Conservation (phyloP, 2,329 filamentous ascomycete species). For the Ophiocordyceps sinensis region DNA sequence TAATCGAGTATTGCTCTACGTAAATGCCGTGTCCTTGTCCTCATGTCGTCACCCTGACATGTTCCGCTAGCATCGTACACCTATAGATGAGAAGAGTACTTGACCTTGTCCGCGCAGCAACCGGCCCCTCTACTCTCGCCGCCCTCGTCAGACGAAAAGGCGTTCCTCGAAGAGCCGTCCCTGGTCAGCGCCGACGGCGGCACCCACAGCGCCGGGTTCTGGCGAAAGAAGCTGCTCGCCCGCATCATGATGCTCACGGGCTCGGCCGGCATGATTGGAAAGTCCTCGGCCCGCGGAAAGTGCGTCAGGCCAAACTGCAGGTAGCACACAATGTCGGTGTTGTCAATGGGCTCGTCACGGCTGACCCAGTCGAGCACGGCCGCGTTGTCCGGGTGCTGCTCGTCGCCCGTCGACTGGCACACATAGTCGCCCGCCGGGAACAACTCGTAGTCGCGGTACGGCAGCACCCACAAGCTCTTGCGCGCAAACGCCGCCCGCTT, state of each 20-base stretch:
- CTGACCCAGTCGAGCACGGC: slow-evolving; percentile 30
- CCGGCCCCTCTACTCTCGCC: background rate
- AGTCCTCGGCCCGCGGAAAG: slow-evolving; percentile 49
- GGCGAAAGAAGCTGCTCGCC: slow-evolving; percentile 36
- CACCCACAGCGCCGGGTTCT: slow-evolving; percentile 36
- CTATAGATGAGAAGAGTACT: slow-evolving; percentile 8
- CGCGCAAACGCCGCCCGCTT: slow-evolving; percentile 25
- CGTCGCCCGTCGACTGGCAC: slow-evolving; percentile 28
- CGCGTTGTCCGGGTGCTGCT: slow-evolving; percentile 8
- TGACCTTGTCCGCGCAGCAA: slow-evolving; percentile 4
- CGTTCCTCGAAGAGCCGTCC: slow-evolving; percentile 7
- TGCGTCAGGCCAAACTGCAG: slow-evolving; percentile 41
- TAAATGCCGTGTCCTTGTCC: no score
- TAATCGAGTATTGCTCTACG: no score
- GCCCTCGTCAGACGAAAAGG: slow-evolving; percentile 3
- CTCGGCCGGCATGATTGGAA: slow-evolving; percentile 55
- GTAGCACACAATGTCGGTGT: slow-evolving; percentile 37
- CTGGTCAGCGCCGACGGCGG: slow-evolving; percentile 26
- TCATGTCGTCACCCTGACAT: no score
- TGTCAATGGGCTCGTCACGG: slow-evolving; percentile 31
- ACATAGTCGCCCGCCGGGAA: slow-evolving; percentile 28
- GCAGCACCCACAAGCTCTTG: slow-evolving; percentile 28
- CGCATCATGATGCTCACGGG: slow-evolving; percentile 31
- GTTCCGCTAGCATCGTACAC: background rate
- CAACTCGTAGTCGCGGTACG: slow-evolving; percentile 25